Base-by-base conservation (phyloP, 2,329 filamentous ascomycete species). In the Stenocarpella maydis region DNA sequence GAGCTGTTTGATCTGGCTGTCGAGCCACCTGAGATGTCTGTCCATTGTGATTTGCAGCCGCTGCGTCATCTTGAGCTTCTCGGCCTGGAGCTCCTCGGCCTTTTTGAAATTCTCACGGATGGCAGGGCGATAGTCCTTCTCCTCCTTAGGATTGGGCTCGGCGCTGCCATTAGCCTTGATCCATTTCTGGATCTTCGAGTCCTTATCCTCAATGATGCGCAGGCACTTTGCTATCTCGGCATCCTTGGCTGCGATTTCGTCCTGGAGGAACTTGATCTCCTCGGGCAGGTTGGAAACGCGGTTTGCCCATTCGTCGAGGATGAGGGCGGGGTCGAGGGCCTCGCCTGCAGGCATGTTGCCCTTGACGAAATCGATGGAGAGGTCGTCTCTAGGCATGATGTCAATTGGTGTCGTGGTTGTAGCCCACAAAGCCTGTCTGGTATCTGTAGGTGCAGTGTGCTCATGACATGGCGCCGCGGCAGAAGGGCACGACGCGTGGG, bases 161-260 rank as follows among this genome's bases (percentile, higher is more conserved):
- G 93, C 88, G 75, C 91, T 92, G 72, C 92, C 91, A 74, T 95
- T 91, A 21, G 87, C 82, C 75, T 92, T 92, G 78, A 95, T 93
- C 84, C 90, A 95, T 80, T 92, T 93, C 77, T 97, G 93, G 49
- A 96, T 89, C 76, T 90, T 90, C 65, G 81, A 86, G 76, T 97
- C 93, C 73, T 91, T 90, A 69, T 91, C 89, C 49, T 89, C 87
- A 76, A 95, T 93, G 72, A 87, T 86, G 71, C 88, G 86, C 69
- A 90, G 83, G 77, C 91, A 90, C 58, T 93, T 90, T 76, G 88
- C 84, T 74, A 93, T 91, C 73, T 89, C 85, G 61, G 88, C 86
- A 78, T 97, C 93, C 79, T 95, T 95, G 77, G 92, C 91, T 76
- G 90, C 85, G 72, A 95, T 92, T 80, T 96, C 93, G 77, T 95